These are phyloP conservation scores for Exophiala sp. DNA, from an alignment of 2,329 filamentous ascomycete species.

Conservation along the genomic window DNA sequence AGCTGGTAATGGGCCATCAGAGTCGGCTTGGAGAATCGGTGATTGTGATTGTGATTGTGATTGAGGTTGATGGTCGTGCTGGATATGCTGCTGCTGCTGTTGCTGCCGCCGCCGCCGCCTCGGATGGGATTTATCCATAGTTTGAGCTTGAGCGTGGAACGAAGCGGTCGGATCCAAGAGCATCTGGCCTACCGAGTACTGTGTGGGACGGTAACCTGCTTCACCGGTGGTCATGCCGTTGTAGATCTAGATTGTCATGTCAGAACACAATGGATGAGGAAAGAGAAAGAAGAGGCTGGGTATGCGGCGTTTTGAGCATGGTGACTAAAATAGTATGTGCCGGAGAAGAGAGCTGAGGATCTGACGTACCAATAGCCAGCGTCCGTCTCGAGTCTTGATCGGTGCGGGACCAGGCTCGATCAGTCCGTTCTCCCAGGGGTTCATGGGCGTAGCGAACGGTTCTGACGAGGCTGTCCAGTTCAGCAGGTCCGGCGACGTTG, in stretches of 20 bases:
- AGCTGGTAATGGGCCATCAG: background rate
- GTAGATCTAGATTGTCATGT: constrained; percentile 10
- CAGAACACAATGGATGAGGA: too few species aligned
- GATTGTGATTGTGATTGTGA: background rate
- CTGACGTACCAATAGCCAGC: constrained; percentile 31
- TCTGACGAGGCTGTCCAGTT: constrained; percentile 31
- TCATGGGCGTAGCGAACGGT: constrained; percentile 29
- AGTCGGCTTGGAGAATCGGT: background rate
- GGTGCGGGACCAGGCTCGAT: constrained; percentile 34
- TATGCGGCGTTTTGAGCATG: too few species aligned
- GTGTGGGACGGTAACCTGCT: constrained; percentile 29
- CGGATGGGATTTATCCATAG: too few species aligned
- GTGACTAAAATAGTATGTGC: too few species aligned
- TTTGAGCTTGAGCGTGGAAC: too few species aligned
- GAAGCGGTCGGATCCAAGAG: constrained; percentile 31
- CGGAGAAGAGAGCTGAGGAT: too few species aligned
- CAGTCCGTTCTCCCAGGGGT: constrained; percentile 33
- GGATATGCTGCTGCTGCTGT: too few species aligned
- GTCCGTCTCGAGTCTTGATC: constrained; percentile 34
- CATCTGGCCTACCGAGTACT: constrained; percentile 35
- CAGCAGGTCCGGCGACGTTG: constrained; percentile 31
- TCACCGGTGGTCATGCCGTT: constrained; percentile 27
- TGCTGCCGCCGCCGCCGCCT: too few species aligned
- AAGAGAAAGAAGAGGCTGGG: too few species aligned
- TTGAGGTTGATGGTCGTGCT: too few species aligned